Evolutionary conservation across 257 asterid species (phyloP).

Genomic region (Lycium ferocissimum): DNA sequence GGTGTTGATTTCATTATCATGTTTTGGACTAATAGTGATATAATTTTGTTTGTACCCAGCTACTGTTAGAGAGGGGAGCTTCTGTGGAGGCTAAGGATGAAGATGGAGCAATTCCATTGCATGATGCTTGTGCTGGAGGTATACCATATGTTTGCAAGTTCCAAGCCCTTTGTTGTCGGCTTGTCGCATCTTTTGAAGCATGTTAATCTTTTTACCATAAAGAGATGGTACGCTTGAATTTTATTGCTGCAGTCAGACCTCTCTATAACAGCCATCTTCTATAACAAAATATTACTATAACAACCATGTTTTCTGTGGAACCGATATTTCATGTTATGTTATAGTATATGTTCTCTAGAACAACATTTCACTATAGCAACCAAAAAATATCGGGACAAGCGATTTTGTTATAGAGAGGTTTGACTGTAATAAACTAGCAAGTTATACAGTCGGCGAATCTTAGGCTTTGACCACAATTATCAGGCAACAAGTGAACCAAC

Average conservation of each 20-base stretch:
- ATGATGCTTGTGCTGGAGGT: conserved; percentile 97
- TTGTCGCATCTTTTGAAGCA: background rate
- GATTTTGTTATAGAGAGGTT: conserved; percentile 41
- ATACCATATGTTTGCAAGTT: background rate
- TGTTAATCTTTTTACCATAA: background rate
- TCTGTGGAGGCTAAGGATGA: conserved; percentile 72
- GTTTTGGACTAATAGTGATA: background rate
- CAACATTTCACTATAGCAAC: too few species aligned
- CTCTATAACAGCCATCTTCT: conserved; percentile 49
- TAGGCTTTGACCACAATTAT: background rate
- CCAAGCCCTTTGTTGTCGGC: background rate
- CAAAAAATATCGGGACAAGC: conserved; percentile 44
- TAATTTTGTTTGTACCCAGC: conserved; percentile 44
- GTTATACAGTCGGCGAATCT: background rate
- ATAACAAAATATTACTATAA: background rate
- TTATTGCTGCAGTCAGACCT: too few species aligned
- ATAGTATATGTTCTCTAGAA: too few species aligned
- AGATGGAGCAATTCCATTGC: conserved; percentile 82
- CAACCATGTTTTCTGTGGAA: conserved; percentile 32
- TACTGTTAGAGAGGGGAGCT: conserved; percentile 80
- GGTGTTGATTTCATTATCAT: conserved; percentile 6
- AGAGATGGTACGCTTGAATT: too few species aligned
- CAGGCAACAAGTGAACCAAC: conserved; percentile 22
- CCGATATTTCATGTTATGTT: too few species aligned
- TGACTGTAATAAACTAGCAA: background rate